Evolutionary conservation across 306 rosid species (phyloP), one percentile per base, ranked within the genome.

Genomic region (Quercus glauca): DNA sequence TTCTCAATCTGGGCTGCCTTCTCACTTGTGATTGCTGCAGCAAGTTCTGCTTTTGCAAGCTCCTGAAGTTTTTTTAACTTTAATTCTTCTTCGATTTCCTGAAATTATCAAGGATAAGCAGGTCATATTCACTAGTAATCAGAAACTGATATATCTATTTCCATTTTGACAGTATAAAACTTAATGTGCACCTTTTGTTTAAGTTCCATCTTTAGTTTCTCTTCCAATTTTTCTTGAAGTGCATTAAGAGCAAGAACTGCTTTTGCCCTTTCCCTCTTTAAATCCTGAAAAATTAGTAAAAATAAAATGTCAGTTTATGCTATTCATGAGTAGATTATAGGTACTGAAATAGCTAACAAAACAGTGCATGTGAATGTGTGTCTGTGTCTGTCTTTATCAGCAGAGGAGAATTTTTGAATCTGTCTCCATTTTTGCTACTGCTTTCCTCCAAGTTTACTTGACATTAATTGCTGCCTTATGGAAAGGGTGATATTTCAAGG

Each of bases 1-100:
- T 88, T 93, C 83, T 90, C 98, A 78, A 95, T 83, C 81, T 95
- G 98, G 81, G 90, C 83, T 67, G 97, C 89, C 93, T 91, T 95
- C 91, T 95, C 99, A 76, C 84, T 90, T 33, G 93, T 97, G 80
- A 95, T 84, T 84, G 86, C 85, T 33, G 98, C 96, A 80, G 91
- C 87, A 79, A 90, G 83, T 88, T 88, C 92, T 29, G 96, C 97
- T 88, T 90, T 92, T 71, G 97, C 90, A 41, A 93, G 83, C 71
- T 93, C 98, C 88, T 89, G 85, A 68, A 63, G 76, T 67, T 85
- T 73, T 68, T 83, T 84, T 73, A 91, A 83, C 79, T 86, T 88
- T 73, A 19, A 23, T 74, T 93, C 98, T 29, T 78, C 86, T 79
- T 90, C 93, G 63, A 59, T 88, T 88, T 91, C 92, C 99, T 95